These are phyloP conservation scores for Paraglomus brasilianum DNA, from an alignment of 192 early-diverging fungal species.

Conservation along the genomic window DNA sequence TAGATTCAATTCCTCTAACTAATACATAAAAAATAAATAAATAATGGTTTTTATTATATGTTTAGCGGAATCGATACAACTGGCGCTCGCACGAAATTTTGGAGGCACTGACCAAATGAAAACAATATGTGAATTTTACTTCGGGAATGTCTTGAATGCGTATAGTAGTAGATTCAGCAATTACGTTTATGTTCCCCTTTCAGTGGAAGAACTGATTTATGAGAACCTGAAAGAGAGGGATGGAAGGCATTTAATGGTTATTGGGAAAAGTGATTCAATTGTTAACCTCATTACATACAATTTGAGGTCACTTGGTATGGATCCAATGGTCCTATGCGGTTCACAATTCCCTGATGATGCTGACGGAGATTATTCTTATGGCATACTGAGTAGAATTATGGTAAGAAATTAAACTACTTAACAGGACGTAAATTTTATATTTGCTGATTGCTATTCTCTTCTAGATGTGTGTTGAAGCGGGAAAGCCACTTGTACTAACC, in stretches of 20 bases:
- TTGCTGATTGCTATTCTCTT: background rate
- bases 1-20: background rate
- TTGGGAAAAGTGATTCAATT: slow-evolving; percentile 30
- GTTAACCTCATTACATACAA: slow-evolving; percentile 17
- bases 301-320: background rate
- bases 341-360: slow-evolving; percentile 29
- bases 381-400: slow-evolving; percentile 29
- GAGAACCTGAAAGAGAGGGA: slow-evolving; percentile 18
- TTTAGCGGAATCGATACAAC: background rate
- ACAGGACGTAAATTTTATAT: background rate
- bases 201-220: slow-evolving; percentile 11
- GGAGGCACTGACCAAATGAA: slow-evolving; percentile 20
- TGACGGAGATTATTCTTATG: slow-evolving; percentile 27
- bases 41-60: background rate
- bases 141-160: background rate
- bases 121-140: background rate
- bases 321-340: slow-evolving; percentile 27
- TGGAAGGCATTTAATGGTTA: slow-evolving; percentile 32
- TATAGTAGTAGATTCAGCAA: background rate
- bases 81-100: slow-evolving; percentile 16
- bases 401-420: slow-evolving; percentile 1
- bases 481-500: slow-evolving; percentile 25
- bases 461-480: slow-evolving; percentile 30
- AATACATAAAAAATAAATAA: too few species aligned
- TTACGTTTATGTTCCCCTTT: background rate